Conservation (phyloP, 257 asterid species). For the Jacaranda copaia region DNA sequence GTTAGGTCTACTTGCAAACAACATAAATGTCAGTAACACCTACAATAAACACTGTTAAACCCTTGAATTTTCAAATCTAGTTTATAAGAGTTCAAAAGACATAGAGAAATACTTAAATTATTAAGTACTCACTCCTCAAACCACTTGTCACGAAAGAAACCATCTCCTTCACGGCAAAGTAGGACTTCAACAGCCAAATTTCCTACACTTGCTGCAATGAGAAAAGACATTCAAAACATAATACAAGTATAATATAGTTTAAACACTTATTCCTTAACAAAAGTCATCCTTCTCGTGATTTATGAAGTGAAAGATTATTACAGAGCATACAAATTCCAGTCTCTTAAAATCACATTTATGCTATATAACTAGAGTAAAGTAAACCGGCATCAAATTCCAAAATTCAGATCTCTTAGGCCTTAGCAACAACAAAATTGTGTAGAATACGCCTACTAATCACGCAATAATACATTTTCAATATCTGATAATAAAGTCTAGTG, state of each 20-base stretch:
- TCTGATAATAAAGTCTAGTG: slow-evolving; percentile 4
- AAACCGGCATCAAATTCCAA: not conserved
- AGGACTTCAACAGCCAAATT: not conserved
- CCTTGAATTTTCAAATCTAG: not conserved
- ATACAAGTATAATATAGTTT: not conserved
- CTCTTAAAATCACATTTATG: not conserved
- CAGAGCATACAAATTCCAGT: slow-evolving; percentile 1
- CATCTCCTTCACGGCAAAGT: slow-evolving; percentile 34
- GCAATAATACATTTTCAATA: not conserved
- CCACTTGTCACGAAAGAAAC: slow-evolving; percentile 48
- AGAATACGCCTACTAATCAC: not conserved
- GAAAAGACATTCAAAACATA: slow-evolving; percentile 7
- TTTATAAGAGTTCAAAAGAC: not conserved
- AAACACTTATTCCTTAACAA: not conserved
- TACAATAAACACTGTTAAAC: not conserved
- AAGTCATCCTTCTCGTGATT: not conserved
- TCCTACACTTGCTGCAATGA: slow-evolving; percentile 16
- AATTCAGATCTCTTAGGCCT: not conserved
- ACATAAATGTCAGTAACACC: not conserved
- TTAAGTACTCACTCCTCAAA: slow-evolving; percentile 46
- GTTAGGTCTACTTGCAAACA: not conserved
- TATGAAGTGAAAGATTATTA: not conserved
- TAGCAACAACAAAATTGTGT: not conserved
- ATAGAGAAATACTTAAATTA: not conserved
- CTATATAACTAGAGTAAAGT: not conserved